Evolutionary conservation across 2,329 filamentous ascomycete genomes (phyloP).

Genomic region (Scorias spongiosa): DNA sequence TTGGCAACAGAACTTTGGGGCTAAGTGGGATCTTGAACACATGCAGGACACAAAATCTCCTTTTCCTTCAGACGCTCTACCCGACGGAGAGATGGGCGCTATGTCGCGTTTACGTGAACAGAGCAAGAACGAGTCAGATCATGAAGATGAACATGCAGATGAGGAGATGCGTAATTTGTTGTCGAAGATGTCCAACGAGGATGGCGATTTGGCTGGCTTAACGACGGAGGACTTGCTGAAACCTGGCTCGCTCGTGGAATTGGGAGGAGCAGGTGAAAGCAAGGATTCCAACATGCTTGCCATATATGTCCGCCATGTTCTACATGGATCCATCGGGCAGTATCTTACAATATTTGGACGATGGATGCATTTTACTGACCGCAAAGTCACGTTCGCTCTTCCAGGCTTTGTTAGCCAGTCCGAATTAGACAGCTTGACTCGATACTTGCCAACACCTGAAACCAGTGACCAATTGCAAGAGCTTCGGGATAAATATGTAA

Average conservation of each 20-base stretch:
- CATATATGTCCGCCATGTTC: conserved; percentile 32
- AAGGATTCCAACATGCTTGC: conserved; percentile 30
- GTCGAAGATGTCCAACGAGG: not conserved
- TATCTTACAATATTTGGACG: conserved; percentile 36
- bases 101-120: not conserved
- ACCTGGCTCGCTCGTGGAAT: not conserved
- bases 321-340: conserved; percentile 22
- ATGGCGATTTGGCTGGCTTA: not conserved
- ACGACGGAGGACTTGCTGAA: not conserved
- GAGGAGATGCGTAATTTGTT: not conserved
- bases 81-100: not conserved
- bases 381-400: conserved; percentile 32
- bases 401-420: conserved; percentile 32
- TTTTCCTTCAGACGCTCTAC: not conserved
- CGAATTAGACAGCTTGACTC: conserved; percentile 31
- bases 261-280: not conserved
- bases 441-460: conserved; percentile 34
- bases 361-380: conserved; percentile 27
- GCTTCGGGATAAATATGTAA: conserved; percentile 21
- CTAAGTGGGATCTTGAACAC: not conserved
- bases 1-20: not conserved
- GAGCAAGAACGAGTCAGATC: not conserved
- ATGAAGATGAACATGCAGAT: not conserved
- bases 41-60: not conserved
- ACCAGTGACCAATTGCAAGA: conserved; percentile 15